Percentiles rank a stretch among this genome's conserved stretches.
Evolutionary conservation across 331 rosid species (phyloP).

Genomic region (Erythrophleum ivorense): DNA sequence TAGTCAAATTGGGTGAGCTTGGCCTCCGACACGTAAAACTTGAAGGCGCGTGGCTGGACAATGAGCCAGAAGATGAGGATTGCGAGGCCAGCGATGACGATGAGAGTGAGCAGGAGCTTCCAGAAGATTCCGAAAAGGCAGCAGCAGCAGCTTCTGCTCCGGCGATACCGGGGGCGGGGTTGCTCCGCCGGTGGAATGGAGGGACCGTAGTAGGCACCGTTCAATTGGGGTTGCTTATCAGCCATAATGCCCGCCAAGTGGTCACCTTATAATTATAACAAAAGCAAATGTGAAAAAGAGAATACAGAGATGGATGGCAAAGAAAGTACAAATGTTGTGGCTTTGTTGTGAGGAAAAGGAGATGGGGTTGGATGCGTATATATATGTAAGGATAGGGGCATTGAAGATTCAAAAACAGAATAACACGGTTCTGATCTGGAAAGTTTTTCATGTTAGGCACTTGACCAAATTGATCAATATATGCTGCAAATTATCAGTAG

Average conservation of each 20-base stretch:
- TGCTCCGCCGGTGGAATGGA: slow-evolving; percentile 22
- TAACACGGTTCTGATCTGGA: not conserved
- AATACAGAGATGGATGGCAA: not conserved
- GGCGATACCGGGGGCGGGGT: not conserved
- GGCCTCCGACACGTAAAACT: slow-evolving; percentile 47
- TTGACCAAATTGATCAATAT: not conserved
- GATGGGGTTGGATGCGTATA: not conserved
- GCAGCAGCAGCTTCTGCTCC: slow-evolving; percentile 35
- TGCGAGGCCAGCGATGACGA: slow-evolving; percentile 32
- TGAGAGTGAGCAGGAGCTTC: slow-evolving; percentile 35
- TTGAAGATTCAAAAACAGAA: not conserved
- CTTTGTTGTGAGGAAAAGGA: not conserved
- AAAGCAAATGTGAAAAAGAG: not conserved
- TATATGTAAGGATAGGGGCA: not conserved
- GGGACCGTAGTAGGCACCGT: slow-evolving; percentile 38
- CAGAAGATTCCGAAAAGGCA: slow-evolving; percentile 32
- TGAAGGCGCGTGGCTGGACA: slow-evolving; percentile 53
- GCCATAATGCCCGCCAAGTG: slow-evolving; percentile 16
- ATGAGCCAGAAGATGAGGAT: slow-evolving; percentile 46
- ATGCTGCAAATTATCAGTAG: not conserved
- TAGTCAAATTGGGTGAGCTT: slow-evolving; percentile 52
- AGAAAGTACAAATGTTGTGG: not conserved
- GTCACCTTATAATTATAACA: not conserved
- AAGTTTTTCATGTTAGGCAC: not conserved
- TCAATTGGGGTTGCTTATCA: slow-evolving; percentile 39